Evolutionary conservation across 2,329 filamentous ascomycete species (phyloP), one percentile per base, ranked within the genome.

Genomic region (Arthrobotrys entomopaga): DNA sequence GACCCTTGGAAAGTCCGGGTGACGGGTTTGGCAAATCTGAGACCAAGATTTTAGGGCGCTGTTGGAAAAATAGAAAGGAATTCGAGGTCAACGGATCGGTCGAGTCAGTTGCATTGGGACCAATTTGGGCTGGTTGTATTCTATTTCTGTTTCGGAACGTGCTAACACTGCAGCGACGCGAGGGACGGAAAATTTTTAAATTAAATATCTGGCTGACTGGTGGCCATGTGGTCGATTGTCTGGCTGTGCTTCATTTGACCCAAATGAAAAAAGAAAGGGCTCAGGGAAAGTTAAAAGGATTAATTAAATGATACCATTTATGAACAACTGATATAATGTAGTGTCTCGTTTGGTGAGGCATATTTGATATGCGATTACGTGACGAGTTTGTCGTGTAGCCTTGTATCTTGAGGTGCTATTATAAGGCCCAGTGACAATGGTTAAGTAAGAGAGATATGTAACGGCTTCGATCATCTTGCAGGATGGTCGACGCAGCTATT

Each of bases 401-500:
- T 34, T 34, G 29, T 34, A 34, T 34, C 29, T 10, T 7, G 29
- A 5, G 10, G 29, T 7, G 29, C 29, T 34, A 34, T 34, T 56
- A 34, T 40, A 50, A 54, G 29, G 2, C 6, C 29, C 10, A 8
- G 29, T 5, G 7, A 29, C 40, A 56, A 56, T 26, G 56, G 48
- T 34, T 67, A 52, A 50, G 46, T 19, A 63, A 69, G 26, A 69
- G 26, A 52, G 49, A 48, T 65, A 69, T 46, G 65, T 16, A 56
- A 72, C 46, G 5, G 34, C 54, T 65, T 60, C 60, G 67, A 65
- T 72, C 67, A 72, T 72, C 67, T 72, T 72, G 67, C 67, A 72
- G 29, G 29, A 34, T 7, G 29, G 29, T 34, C 29, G 29, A 34
- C 5, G 29, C 29, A 34, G 29, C 29, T 3, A 34, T 34, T 34